Percentiles rank a stretch among this genome's conserved stretches.
These are phyloP conservation scores for Fusarium sororula DNA, from an alignment of 2,329 filamentous ascomycete species.

Conservation along the genomic window DNA sequence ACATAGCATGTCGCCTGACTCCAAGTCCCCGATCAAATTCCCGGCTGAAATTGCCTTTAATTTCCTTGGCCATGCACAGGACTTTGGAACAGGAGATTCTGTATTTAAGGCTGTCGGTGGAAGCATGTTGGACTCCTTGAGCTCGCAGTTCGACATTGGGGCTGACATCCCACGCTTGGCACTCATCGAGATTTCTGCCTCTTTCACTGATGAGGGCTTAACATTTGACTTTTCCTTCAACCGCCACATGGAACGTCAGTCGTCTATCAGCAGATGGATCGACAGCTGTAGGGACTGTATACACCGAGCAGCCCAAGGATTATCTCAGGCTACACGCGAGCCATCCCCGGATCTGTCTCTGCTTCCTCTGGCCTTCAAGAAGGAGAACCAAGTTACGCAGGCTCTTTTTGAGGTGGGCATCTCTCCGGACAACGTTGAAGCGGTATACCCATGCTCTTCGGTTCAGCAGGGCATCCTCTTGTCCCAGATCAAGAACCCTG, in stretches of 20 bases:
- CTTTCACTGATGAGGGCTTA: neutral
- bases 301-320: neutral
- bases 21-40: neutral
- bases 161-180: conserved; percentile 19
- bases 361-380: conserved; percentile 8
- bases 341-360: conserved; percentile 1
- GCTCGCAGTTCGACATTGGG: conserved; percentile 17
- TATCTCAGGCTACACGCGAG: neutral
- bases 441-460: conserved; percentile 31
- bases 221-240: conserved; percentile 22
- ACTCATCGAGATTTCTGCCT: conserved; percentile 30
- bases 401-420: neutral
- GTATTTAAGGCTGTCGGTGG: conserved; percentile 6
- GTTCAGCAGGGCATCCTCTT: conserved; percentile 38
- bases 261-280: neutral
- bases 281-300: neutral
- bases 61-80: conserved; percentile 26
- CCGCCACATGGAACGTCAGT: conserved; percentile 4
- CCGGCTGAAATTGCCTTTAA: conserved; percentile 34
- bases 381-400: neutral
- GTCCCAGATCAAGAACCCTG: conserved; percentile 25
- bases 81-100: neutral
- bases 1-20: neutral
- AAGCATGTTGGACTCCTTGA: conserved; percentile 5
- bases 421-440: conserved; percentile 1